Conservation (phyloP, 2,329 filamentous ascomycete genomes). For the Massarina eburnea region DNA sequence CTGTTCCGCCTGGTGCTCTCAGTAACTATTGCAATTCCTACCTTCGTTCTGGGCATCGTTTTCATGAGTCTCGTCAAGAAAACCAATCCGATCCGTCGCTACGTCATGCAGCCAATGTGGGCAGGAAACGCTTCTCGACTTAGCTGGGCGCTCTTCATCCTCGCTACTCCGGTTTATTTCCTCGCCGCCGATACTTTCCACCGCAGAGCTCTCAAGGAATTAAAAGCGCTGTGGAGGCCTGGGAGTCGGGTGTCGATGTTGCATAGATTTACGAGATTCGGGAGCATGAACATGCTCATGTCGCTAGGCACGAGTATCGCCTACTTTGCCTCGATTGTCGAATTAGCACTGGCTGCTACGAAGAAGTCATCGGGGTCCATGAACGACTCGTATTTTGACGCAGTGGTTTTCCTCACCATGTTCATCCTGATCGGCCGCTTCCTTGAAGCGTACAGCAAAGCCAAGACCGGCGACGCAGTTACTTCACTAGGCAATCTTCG, state of each 20-base stretch:
- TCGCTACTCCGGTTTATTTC: slow-evolving; percentile 85
- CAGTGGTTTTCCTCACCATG: slow-evolving; percentile 86
- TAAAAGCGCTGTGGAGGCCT: slow-evolving; percentile 74
- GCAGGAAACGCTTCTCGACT: slow-evolving; percentile 71
- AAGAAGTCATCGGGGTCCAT: slow-evolving; percentile 37
- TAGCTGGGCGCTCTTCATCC: slow-evolving; percentile 77
- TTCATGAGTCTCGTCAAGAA: slow-evolving; percentile 81
- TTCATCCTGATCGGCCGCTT: slow-evolving; percentile 77
- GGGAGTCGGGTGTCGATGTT: slow-evolving; percentile 72
- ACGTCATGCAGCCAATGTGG: slow-evolving; percentile 70
- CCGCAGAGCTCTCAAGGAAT: slow-evolving; percentile 73
- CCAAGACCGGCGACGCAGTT: slow-evolving; percentile 84
- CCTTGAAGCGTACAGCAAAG: slow-evolving; percentile 88
- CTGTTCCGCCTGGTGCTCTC: slow-evolving; percentile 72
- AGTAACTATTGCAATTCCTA: slow-evolving; percentile 71
- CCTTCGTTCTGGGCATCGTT: slow-evolving; percentile 83
- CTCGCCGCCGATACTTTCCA: slow-evolving; percentile 87
- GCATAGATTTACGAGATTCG: slow-evolving; percentile 84
- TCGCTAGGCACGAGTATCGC: slow-evolving; percentile 86
- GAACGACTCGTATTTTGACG: slow-evolving; percentile 73
- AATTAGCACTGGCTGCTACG: slow-evolving; percentile 64
- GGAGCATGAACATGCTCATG: slow-evolving; percentile 95
- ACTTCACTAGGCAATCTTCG: slow-evolving; percentile 75
- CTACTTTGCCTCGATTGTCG: slow-evolving; percentile 78
- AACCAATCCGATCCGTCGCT: slow-evolving; percentile 60